phyloP scores from a whole-genome alignment of 306 rosid species.

The Bauhinia variegata region DNA sequence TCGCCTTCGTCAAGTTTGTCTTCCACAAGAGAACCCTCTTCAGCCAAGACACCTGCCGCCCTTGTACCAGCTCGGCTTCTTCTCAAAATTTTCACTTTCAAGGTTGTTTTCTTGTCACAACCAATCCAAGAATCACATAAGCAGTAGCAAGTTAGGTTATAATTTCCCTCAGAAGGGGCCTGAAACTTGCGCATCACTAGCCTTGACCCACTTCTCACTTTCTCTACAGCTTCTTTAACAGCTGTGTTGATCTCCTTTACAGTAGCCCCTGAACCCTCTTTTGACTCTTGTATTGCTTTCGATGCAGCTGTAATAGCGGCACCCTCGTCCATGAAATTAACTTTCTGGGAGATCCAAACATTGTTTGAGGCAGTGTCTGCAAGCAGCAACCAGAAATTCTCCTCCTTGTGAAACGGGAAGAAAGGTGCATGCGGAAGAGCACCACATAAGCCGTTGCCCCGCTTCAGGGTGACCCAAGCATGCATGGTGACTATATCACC shows the following conservation, averaged over 20 bases:
- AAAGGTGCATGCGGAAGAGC: conserved; percentile 28
- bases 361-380: conserved; percentile 8
- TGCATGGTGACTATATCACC: conserved; percentile 19
- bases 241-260: conserved; percentile 6
- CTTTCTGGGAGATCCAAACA: conserved; percentile 23
- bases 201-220: conserved; percentile 17
- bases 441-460: neutral
- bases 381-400: conserved; percentile 20
- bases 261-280: conserved; percentile 12
- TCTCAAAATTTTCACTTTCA: conserved; percentile 23
- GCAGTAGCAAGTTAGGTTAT: conserved; percentile 20
- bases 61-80: conserved; percentile 14
- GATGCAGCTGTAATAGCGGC: conserved; percentile 9
- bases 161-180: conserved; percentile 21
- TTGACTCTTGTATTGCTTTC: conserved; percentile 20
- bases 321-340: conserved; percentile 21
- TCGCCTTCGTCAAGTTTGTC: conserved; percentile 6
- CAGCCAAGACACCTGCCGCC: neutral
- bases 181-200: conserved; percentile 17
- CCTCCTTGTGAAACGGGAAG: conserved; percentile 21
- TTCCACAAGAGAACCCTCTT: conserved; percentile 5
- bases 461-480: conserved; percentile 5
- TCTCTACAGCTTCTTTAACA: conserved; percentile 8
- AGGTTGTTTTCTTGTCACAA: conserved; percentile 1
- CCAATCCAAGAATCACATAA: conserved; percentile 30